Evolutionary conservation across 2,329 filamentous ascomycete species (phyloP).

Genomic region (Pestalotiopsis fici): DNA sequence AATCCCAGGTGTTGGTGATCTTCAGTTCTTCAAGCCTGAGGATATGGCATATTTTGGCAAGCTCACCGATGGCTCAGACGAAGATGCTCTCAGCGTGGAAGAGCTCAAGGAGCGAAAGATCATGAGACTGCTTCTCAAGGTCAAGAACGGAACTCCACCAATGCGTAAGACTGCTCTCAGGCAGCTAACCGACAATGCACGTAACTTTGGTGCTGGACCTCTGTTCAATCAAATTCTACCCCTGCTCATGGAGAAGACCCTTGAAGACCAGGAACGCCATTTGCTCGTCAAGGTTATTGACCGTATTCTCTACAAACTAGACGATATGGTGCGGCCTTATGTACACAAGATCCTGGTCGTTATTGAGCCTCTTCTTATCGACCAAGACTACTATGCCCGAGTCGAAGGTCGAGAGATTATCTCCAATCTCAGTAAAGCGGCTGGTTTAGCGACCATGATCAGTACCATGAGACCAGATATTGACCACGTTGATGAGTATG

Average conservation of each 20-base stretch:
- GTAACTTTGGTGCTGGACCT: conserved; percentile 90
- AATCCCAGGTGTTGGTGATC: conserved; percentile 91
- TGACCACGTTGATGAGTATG: conserved; percentile 97
- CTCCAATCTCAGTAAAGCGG: conserved; percentile 94
- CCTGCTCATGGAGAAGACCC: conserved; percentile 94
- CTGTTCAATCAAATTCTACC: conserved; percentile 98
- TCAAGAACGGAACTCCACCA: conserved; percentile 98
- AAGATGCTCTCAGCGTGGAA: conserved; percentile 88
- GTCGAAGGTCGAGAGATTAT: conserved; percentile 99
- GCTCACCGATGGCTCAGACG: conserved; percentile 89
- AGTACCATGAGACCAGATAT: conserved; percentile 99
- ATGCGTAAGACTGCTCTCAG: conserved; percentile 98
- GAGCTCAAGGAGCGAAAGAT: conserved; percentile 98
- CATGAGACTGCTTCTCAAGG: conserved; percentile 93
- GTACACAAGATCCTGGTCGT: conserved; percentile 98
- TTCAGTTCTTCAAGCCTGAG: conserved; percentile 98
- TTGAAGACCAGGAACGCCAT: conserved; percentile 98
- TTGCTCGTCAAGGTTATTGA: conserved; percentile 99
- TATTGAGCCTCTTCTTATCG: conserved; percentile 97
- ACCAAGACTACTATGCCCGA: conserved; percentile 98
- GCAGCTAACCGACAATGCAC: conserved; percentile 96
- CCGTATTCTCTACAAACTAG: conserved; percentile 95
- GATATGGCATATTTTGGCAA: conserved; percentile 99
- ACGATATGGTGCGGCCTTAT: conserved; percentile 92
- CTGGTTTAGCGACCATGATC: conserved; percentile 97